A percentile compares a stretch with the other conserved stretches of the same genome.
Evolutionary conservation across 192 early-diverging fungal species (phyloP).

Genomic region (Physocladia obscura): DNA sequence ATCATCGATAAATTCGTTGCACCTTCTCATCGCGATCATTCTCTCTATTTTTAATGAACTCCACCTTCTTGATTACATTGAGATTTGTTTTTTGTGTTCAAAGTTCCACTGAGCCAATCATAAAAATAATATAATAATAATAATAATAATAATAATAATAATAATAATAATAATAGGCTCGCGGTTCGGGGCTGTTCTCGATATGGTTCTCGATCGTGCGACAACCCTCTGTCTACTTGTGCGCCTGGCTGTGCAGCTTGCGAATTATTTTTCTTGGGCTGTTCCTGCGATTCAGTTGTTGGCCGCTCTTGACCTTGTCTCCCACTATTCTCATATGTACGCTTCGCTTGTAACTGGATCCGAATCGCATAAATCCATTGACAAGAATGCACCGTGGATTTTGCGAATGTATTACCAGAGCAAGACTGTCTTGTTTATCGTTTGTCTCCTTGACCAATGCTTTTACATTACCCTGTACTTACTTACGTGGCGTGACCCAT

Average conservation of each 20-base stretch:
- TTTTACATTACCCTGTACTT: conserved; percentile 88
- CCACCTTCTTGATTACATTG: background rate
- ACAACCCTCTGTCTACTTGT: conserved; percentile 91
- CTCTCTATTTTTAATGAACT: background rate
- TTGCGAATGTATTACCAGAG: conserved; percentile 91
- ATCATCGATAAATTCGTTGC: no score
- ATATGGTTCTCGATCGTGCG: conserved; percentile 97
- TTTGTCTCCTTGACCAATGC: conserved; percentile 89
- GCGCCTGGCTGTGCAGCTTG: conserved; percentile 67
- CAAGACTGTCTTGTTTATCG: conserved; percentile 83
- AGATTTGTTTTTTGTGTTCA: no score
- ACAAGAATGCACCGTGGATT: conserved; percentile 68
- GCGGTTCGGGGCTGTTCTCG: conserved; percentile 93
- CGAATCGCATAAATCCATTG: conserved; percentile 87
- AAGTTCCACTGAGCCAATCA: no score
- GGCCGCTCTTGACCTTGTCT: conserved; percentile 89
- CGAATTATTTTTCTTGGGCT: conserved; percentile 49
- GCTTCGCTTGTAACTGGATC: conserved; percentile 80
- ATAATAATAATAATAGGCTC: conserved; percentile 40
- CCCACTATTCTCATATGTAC: conserved; percentile 99
- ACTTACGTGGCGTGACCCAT: conserved; percentile 12
- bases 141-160: background rate
- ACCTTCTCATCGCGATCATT: background rate
- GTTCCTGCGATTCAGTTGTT: conserved; percentile 86
- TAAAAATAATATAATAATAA: background rate